Base-by-base conservation (phyloP, 805 yeast species). In the Candida michaelii region DNA sequence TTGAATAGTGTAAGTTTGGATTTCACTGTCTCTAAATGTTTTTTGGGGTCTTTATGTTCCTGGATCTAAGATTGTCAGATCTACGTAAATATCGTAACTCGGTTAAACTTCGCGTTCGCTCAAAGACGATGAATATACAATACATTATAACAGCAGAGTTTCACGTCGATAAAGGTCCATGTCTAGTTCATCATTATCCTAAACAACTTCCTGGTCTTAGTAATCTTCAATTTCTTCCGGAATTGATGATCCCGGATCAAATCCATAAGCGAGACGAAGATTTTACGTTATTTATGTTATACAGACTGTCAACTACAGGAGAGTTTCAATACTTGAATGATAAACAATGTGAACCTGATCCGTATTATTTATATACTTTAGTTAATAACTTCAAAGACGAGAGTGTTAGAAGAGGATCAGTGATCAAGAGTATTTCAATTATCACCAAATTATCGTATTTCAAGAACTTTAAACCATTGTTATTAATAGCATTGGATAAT, bases 161-260 rank as follows among this genome's bases (percentile, higher is more conserved):
- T 59, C 93, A 89, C 58, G 79, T 83, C 48, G 83, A 78, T 52
- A 70, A 79, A 42, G 96, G 97, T 0, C 83, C 93, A 0, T 67
- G 77, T 3, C 62, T 89, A 24, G 68, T 69, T 40, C 76, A 77
- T 49, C 89, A 83, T 60, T 39, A 69, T 40, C 66, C 66, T 2
- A 29, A 40, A 15, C 45, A 51, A 15, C 48, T 65, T 5, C 71
- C 71, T 1, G 76, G 73, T 15, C 43, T 58, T 25, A 41, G 46
- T 62, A 76, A 55, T 38, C 52, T 71, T 34, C 52, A 56, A 29
- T 60, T 65, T 38, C 51, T 76, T 36, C 77, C 83, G 2, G 83
- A 77, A 52, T 53, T 82, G 30, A 74, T 82, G 79, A 66, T 83
- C 7, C 85, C 87, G 0, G 78, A 77, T 47, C 83, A 79, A 52